These are phyloP conservation scores for Forsythia suspensa DNA, from an alignment of 257 asterid genomes.

Conservation along the genomic window DNA sequence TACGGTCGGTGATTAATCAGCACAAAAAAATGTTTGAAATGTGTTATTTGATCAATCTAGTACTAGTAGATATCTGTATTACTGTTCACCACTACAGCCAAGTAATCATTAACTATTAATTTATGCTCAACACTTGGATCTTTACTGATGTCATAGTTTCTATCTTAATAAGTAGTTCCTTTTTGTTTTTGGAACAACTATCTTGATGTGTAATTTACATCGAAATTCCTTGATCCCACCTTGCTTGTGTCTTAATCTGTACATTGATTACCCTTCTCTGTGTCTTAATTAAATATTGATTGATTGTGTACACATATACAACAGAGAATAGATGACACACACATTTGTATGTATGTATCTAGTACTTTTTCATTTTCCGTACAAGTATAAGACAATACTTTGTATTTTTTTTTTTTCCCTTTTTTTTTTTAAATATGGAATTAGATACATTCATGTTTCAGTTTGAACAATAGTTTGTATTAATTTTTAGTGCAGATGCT, in stretches of 20 bases:
- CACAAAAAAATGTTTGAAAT: neutral
- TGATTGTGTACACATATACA: neutral
- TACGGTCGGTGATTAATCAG: too few species aligned
- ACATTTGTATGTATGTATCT: too few species aligned
- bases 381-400: too few species aligned
- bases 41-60: neutral
- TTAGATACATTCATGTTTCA: neutral
- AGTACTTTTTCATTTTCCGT: too few species aligned
- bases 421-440: neutral
- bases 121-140: neutral
- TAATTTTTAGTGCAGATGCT: neutral
- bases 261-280: neutral
- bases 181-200: too few species aligned
- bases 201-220: neutral
- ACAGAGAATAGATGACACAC: too few species aligned
- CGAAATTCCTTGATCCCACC: neutral
- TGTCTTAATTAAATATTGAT: neutral
- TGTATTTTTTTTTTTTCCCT: too few species aligned
- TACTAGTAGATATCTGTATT: neutral
- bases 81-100: neutral
- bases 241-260: neutral
- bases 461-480: neutral
- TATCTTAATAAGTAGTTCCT: too few species aligned
- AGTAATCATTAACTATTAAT: neutral
- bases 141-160: neutral